phyloP scores from a whole-genome alignment of 345 rosid genomes.

The Hibiscus mutabilis region DNA sequence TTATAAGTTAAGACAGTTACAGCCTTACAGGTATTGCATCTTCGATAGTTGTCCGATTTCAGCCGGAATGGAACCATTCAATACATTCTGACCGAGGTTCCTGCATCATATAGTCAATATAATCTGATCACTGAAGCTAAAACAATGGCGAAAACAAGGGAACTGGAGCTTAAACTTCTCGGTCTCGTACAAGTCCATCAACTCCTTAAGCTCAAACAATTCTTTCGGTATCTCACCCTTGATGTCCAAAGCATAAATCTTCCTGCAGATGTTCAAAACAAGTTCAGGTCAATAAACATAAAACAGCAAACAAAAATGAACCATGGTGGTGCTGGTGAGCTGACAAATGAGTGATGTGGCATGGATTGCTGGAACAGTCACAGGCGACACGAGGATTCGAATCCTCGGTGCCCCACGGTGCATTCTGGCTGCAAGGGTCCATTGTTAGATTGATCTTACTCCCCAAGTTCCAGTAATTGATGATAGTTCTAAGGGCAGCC shows the following conservation, averaged over 20 bases:
- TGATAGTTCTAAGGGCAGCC: constrained; percentile 37
- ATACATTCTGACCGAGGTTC: constrained; percentile 47
- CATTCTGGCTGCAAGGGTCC: constrained; percentile 40
- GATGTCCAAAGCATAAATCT: constrained; percentile 55
- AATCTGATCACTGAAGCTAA: background rate
- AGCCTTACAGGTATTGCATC: constrained; percentile 38
- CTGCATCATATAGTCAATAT: constrained; percentile 18
- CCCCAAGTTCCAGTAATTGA: constrained; percentile 42
- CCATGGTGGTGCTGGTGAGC: constrained; percentile 11
- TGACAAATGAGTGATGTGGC: constrained; percentile 47
- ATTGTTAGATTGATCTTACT: constrained; percentile 27
- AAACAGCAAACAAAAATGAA: background rate
- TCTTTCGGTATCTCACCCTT: constrained; percentile 42
- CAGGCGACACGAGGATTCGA: constrained; percentile 46
- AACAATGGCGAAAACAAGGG: background rate
- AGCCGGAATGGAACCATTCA: constrained; percentile 42
- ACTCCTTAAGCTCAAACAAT: constrained; percentile 38
- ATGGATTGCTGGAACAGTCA: constrained; percentile 32
- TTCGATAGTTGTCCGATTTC: constrained; percentile 39
- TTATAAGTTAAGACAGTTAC: constrained; percentile 17
- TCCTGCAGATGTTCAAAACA: constrained; percentile 26
- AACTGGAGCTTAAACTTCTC: background rate
- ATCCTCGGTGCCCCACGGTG: constrained; percentile 27
- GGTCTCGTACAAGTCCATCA: constrained; percentile 39
- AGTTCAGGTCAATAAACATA: background rate